A percentile compares a stretch with the other conserved stretches of the same genome.
Evolutionary conservation across 257 asterid genomes (phyloP).

Genomic region (Nyctanthes arbortristis): DNA sequence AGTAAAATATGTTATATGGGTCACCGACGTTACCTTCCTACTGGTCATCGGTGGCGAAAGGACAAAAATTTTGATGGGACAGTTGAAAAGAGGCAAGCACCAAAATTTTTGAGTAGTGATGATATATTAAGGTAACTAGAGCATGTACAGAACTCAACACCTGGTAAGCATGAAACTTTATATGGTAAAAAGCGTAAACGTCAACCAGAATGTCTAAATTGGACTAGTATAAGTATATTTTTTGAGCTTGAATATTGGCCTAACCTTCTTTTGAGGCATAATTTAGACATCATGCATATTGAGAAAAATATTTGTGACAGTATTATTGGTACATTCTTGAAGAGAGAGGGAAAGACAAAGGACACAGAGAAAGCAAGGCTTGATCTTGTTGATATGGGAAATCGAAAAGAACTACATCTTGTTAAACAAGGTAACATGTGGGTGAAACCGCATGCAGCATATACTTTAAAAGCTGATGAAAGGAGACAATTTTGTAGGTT

Average conservation of each 20-base stretch:
- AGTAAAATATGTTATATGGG: conserved; percentile 9
- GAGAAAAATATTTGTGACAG: neutral
- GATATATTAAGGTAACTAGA: too few relatives aligned
- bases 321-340: neutral
- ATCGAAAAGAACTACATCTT: conserved; percentile 13
- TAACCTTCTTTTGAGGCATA: neutral
- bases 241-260: conserved; percentile 8
- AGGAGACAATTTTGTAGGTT: neutral
- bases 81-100: too few relatives aligned
- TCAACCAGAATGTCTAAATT: neutral
- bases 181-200: neutral
- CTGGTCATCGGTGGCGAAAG: neutral
- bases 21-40: neutral
- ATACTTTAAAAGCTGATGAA: neutral
- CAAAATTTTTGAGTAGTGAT: too few relatives aligned
- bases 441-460: neutral
- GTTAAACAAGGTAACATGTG: neutral
- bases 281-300: conserved; percentile 14
- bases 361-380: neutral
- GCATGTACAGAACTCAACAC: too few relatives aligned
- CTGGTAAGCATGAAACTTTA: too few relatives aligned
- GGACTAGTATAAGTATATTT: neutral
- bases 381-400: conserved; percentile 20
- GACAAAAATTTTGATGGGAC: conserved; percentile 1
- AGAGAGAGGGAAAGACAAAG: conserved; percentile 14